Base-by-base conservation (phyloP, 179 eudicot genomes). In the Gypsophila paniculata region DNA sequence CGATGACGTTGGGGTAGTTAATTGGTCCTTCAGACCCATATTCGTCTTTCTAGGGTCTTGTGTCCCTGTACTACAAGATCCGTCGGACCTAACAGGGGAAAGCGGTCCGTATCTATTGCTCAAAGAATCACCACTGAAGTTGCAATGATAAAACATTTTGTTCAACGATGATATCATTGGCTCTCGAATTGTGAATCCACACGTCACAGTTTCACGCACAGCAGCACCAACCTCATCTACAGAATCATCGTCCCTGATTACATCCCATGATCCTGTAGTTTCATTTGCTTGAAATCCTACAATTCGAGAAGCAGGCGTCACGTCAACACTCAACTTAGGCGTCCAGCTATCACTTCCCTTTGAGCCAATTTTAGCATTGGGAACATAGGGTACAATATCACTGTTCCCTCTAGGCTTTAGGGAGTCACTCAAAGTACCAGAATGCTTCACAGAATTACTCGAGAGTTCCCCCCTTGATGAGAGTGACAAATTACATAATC, bases 81-180 rank as follows among this genome's bases (percentile, higher is more conserved):
- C 72, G 48, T 72, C 80, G 46, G 44, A 66, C 4, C 0, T 48
- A 12, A 75, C 68, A 32, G 76, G 75, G 26, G 73, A 70, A 70
- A 51, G 48, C 36, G 15, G 39, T 6, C 57, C 77, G 67, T 59
- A 59, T 48, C 78, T 79, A 70, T 74, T 72, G 77, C 82, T 81
- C 42, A 84, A 69, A 83, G 71, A 63, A 80, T 85, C 86, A 74
- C 84, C 86, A 72, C 21, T 65, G 62, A 85, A 80, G 65, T 80
- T 64, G 23, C 76, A 75, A 8, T 82, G 81, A 22, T 69, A 57
- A 51, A 81, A 69, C 78, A 80, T 73, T 69, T 58, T 69, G 73
- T 67, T 83, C 77, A 86, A 72, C 12, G 97, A 88, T 58, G 92
- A 91, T 67, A 89, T 60, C 82, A 91, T 66, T 32, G 86, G 79